A percentile compares a stretch with the other conserved stretches of the same genome.
phyloP scores from a whole-genome alignment of 2,329 filamentous ascomycete genomes.

The Microsporum canis region DNA sequence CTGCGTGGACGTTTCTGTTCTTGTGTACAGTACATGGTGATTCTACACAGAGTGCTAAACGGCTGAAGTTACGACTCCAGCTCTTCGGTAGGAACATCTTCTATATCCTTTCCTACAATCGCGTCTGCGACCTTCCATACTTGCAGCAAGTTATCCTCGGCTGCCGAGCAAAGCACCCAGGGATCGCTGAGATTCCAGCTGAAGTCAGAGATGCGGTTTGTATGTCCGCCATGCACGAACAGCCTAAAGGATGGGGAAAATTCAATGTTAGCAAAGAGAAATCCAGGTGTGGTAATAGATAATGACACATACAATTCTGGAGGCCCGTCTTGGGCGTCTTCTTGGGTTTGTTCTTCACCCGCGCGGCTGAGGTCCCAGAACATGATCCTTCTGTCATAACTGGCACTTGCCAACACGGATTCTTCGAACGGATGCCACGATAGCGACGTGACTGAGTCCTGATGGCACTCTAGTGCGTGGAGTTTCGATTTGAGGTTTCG shows the following conservation, averaged over 20 bases:
- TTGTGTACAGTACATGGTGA: background rate
- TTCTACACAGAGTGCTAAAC: background rate
- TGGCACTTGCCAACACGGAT: constrained; percentile 76
- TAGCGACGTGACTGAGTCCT: constrained; percentile 78
- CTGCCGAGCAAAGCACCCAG: constrained; percentile 90
- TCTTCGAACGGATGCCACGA: constrained; percentile 91
- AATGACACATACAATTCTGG: constrained; percentile 66
- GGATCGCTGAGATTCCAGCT: constrained; percentile 96
- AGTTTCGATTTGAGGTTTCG: constrained; percentile 82
- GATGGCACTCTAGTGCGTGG: constrained; percentile 79
- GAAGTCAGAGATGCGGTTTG: constrained; percentile 91
- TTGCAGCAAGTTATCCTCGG: constrained; percentile 93
- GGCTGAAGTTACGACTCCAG: constrained; percentile 42
- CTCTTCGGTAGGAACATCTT: constrained; percentile 65
- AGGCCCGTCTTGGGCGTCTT: constrained; percentile 88
- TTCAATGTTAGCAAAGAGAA: background rate
- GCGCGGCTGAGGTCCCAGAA: constrained; percentile 93
- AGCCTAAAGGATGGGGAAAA: constrained; percentile 41
- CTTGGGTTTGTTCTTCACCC: constrained; percentile 86
- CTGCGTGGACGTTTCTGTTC: background rate
- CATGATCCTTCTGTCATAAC: constrained; percentile 84
- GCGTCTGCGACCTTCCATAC: constrained; percentile 82
- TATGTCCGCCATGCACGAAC: constrained; percentile 98
- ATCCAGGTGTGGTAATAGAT: background rate
- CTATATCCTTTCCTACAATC: constrained; percentile 66